A percentile compares a stretch with the other conserved stretches of the same genome.
These are phyloP conservation scores for Coemansia sp. DNA, from an alignment of 192 early-diverging fungal genomes.

Conservation along the genomic window DNA sequence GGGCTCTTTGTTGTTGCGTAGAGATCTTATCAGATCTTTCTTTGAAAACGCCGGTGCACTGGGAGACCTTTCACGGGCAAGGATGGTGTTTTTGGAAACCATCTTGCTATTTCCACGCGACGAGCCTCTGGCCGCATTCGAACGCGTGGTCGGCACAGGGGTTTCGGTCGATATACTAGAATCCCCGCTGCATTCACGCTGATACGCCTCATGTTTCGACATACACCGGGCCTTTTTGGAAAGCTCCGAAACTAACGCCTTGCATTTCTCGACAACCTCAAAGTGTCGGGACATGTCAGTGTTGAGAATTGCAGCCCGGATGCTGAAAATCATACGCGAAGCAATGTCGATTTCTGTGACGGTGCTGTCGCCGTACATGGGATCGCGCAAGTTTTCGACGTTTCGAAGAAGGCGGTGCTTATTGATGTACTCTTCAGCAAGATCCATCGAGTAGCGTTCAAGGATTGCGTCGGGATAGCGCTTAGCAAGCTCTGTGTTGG, in stretches of 20 bases:
- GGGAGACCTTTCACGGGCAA: slow-evolving; percentile 23
- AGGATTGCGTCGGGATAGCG: slow-evolving; percentile 83
- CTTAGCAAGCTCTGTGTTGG: slow-evolving; percentile 70
- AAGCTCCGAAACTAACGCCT: slow-evolving; percentile 39
- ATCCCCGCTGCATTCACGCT: slow-evolving; percentile 19
- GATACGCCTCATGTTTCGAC: slow-evolving; percentile 33
- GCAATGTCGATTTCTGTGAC: slow-evolving; percentile 46
- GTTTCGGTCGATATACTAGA: neutral
- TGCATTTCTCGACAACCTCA: slow-evolving; percentile 59
- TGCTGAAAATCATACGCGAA: slow-evolving; percentile 46
- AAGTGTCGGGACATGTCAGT: slow-evolving; percentile 95
- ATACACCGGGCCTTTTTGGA: slow-evolving; percentile 45
- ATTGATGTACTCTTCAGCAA: slow-evolving; percentile 68
- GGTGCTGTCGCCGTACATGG: slow-evolving; percentile 55
- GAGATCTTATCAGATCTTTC: slow-evolving; percentile 14
- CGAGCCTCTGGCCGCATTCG: neutral
- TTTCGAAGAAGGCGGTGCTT: slow-evolving; percentile 72
- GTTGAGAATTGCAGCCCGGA: slow-evolving; percentile 69
- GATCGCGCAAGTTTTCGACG: slow-evolving; percentile 52
- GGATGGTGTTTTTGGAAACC: neutral
- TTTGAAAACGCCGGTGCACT: slow-evolving; percentile 32
- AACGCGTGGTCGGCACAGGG: neutral
- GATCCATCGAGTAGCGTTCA: slow-evolving; percentile 80
- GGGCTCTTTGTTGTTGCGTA: neutral
- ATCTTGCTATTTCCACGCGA: neutral